Evolutionary conservation across 768 basidiomycete species (phyloP), one percentile per base, ranked within the genome.

Genomic region (Hirschioporus abietinus): DNA sequence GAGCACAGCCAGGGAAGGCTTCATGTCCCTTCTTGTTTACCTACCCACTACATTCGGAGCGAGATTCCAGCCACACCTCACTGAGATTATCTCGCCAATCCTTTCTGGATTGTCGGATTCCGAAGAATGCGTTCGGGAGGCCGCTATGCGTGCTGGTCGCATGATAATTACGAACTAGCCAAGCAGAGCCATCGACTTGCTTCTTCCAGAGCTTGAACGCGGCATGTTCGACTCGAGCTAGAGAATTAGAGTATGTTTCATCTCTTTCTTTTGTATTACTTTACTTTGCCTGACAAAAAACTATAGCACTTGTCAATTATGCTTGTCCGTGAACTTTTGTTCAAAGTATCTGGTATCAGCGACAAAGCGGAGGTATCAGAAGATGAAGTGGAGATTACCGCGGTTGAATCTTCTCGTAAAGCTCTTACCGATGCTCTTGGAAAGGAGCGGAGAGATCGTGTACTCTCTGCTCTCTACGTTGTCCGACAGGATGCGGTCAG

Each of bases 111-210:
- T 99, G 42, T 90, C 96, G 0, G 96, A 99, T 73, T 81, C 88
- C 8, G 96, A 97, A 71, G 97, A 98, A 78, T 95, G 91, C 73
- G 97, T 99, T 10, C 85, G 96, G 25, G 96, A 99, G 69, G 96
- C 96, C 12, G 95, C 96, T 6, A 98, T 99, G 96, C 87, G 93
- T 35, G 96, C 96, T 20, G 96, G 96, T 66, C 84, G 97, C 69
- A 99, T 99, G 95, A 90, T 99, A 70, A 92, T 99, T 69, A 90
- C 88, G 67, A 97, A 96, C 75, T 98, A 99, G 79, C 91, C 95
- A 12, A 86, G 71, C 73, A 92, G 88, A 74, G 96, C 96, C 5
- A 93, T 99, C 66, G 96, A 99, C 69, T 81, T 99, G 25, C 82
- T 99, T 23, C 80, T 99, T 8, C 97, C 96, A 0, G 95, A 98